Evolutionary conservation across 2,329 filamentous ascomycete species (phyloP), one percentile per base, ranked within the genome.

Genomic region (Bipolaris oryzae): DNA sequence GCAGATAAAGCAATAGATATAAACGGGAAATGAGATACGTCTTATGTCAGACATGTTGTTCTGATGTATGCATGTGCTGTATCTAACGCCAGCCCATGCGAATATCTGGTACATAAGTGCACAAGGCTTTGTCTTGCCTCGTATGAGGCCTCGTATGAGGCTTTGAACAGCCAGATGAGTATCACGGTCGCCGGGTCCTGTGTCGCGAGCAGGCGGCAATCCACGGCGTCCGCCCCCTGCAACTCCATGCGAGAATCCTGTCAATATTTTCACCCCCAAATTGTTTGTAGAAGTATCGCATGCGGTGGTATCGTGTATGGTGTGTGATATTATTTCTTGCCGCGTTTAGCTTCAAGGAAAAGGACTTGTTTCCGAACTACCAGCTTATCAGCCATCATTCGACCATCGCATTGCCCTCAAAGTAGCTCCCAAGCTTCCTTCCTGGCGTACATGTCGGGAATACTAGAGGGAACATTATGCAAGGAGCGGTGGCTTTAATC

Each of bases 291-390:
- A 3, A 11, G 3, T 25, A n/a, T 50, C 56, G 28, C 41, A 18
- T 45, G 35, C 39, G 39, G 37, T 47, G 16, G 15, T 41, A 10
- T 49, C 25, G 42, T 60, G 21, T 7, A 45, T 18, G 1, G 28
- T 5, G 10, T 31, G 11, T 10, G 15, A 15, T 25, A 31, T 41
- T 53, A 57, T 64, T 78, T 84, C 79, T 85, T 87, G 76, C 89
- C 89, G 75, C 92, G 89, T 76, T 96, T 97, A 74, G 91, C 87
- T 77, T 99, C 95, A 55, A 98, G 85, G 79, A 99, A 99, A 28
- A 99, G 84, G 31, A 99, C 95, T 80, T 96, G 90, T 82, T 94
- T 92, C 77, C 92, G 90, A 53, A 99, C 95, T 96, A 68, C 28
- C 28, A 34, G 20, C 1, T 31, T 54, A 65, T 73, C 48, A 73